Conservation (phyloP, 2,329 filamentous ascomycete species). For the Paecilomyces fulvus region DNA sequence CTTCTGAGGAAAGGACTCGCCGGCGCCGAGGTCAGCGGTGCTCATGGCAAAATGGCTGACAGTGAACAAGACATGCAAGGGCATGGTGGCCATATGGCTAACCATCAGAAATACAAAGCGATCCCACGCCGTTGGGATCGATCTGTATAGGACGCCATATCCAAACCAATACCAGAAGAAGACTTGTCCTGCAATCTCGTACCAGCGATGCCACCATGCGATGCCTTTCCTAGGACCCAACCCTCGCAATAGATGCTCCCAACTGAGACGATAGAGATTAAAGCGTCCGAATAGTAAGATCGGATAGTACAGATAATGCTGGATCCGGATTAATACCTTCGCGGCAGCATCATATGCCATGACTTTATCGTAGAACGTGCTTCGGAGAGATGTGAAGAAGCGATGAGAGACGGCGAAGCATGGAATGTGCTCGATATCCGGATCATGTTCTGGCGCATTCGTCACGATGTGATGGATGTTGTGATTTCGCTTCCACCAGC, state of each 20-base stretch:
- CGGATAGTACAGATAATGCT: conserved; percentile 76
- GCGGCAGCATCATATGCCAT: conserved; percentile 73
- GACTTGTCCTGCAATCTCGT: conserved; percentile 67
- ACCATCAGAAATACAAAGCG: conserved; percentile 68
- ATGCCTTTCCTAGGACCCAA: conserved; percentile 65
- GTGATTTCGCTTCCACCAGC: conserved; percentile 97
- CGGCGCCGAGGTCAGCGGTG: conserved; percentile 71
- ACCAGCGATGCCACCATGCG: conserved; percentile 73
- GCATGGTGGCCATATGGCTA: conserved; percentile 71
- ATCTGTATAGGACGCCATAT: conserved; percentile 67
- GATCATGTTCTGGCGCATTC: conserved; percentile 90
- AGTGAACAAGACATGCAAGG: conserved; percentile 82
- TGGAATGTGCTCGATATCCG: conserved; percentile 86
- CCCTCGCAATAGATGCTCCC: conserved; percentile 63
- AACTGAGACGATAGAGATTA: conserved; percentile 77
- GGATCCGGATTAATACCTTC: conserved; percentile 59
- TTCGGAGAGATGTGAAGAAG: conserved; percentile 63
- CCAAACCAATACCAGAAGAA: conserved; percentile 87
- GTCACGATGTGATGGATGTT: conserved; percentile 97
- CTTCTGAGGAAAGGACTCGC: conserved; percentile 81
- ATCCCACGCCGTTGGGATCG: conserved; percentile 60
- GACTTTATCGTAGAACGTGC: conserved; percentile 73
- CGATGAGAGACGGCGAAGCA: conserved; percentile 82
- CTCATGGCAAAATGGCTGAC: conserved; percentile 92
- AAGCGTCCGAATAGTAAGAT: conserved; percentile 74